phyloP scores from a whole-genome alignment of 257 asterid genomes.

The Misopates orontium region DNA sequence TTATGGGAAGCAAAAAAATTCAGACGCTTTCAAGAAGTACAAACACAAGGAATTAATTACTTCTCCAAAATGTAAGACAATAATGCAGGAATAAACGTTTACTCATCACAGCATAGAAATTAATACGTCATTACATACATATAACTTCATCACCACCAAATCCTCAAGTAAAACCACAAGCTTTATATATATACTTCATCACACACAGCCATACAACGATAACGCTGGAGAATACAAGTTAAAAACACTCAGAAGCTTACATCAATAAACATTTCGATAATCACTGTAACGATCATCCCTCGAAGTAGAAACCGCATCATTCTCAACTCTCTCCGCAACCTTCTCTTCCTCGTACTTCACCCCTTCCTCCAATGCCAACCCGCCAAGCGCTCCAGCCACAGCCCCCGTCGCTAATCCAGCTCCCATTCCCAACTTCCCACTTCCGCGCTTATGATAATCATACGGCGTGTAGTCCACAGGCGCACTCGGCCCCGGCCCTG shows the following conservation, averaged over 20 bases:
- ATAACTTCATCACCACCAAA: constrained; percentile 12
- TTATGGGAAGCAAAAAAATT: too few relatives aligned
- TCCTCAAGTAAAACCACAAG: constrained; percentile 25
- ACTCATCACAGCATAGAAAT: neutral
- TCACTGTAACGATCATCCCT: constrained; percentile 60
- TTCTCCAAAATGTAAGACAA: too few relatives aligned
- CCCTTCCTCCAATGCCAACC: constrained; percentile 72
- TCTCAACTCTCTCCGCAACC: constrained; percentile 53
- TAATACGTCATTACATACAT: constrained; percentile 14
- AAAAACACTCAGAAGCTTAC: constrained; percentile 21
- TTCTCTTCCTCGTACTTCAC: constrained; percentile 61
- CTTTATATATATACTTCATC: constrained; percentile 38
- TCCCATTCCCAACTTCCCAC: constrained; percentile 53
- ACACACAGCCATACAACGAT: neutral
- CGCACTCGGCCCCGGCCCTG: constrained; percentile 92
- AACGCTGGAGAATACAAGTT: neutral
- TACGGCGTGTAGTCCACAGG: constrained; percentile 75
- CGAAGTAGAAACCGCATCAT: constrained; percentile 37
- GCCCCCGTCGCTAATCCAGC: constrained; percentile 68
- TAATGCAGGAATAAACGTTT: too few relatives aligned
- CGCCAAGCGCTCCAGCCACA: constrained; percentile 67
- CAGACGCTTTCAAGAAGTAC: too few relatives aligned
- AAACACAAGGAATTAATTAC: too few relatives aligned
- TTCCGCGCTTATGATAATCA: constrained; percentile 55
- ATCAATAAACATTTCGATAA: constrained; percentile 53